A percentile compares a stretch with the other conserved stretches of the same genome.
phyloP scores from a whole-genome alignment of 352 stramenopile species.

The Pythium scleroteichum region DNA sequence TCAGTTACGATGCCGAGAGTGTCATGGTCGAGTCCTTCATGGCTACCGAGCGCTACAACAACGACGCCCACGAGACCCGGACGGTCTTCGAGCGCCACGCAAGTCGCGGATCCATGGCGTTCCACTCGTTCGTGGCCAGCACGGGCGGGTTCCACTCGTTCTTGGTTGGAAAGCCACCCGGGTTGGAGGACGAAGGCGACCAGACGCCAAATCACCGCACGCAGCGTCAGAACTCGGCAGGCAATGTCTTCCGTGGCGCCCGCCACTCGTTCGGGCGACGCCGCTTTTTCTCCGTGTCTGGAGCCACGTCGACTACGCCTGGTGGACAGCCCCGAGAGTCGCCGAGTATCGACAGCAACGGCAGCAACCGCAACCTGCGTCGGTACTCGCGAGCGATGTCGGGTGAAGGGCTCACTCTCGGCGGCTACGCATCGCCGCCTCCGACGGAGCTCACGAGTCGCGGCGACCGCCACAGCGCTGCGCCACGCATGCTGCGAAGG shows the following conservation, averaged over 20 bases:
- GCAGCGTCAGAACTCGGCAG: constrained; percentile 38
- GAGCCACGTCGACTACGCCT: background rate
- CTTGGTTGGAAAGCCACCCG: background rate
- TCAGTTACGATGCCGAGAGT: constrained; percentile 89
- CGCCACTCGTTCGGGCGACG: constrained; percentile 52
- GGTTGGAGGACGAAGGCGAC: background rate
- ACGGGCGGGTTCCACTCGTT: constrained; percentile 6
- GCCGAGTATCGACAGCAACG: background rate
- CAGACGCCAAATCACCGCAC: background rate
- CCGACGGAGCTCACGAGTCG: background rate
- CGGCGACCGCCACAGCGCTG: constrained; percentile 10
- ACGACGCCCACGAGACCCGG: constrained; percentile 43
- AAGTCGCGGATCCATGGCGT: constrained; percentile 82
- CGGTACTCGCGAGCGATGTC: constrained; percentile 21
- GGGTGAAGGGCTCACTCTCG: constrained; percentile 3
- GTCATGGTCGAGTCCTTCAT: constrained; percentile 91
- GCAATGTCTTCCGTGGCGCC: constrained; percentile 67
- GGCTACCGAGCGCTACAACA: constrained; percentile 66
- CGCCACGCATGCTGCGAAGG: constrained; percentile 7
- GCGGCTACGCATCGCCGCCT: background rate
- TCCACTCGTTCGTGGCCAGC: constrained; percentile 48
- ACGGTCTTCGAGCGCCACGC: constrained; percentile 78
- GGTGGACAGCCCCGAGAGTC: background rate
- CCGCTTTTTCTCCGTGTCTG: constrained; percentile 52
- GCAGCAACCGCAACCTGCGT: constrained; percentile 21